Evolutionary conservation across 106 monocot genomes (phyloP).

Genomic region (Dendrobium huoshanense): DNA sequence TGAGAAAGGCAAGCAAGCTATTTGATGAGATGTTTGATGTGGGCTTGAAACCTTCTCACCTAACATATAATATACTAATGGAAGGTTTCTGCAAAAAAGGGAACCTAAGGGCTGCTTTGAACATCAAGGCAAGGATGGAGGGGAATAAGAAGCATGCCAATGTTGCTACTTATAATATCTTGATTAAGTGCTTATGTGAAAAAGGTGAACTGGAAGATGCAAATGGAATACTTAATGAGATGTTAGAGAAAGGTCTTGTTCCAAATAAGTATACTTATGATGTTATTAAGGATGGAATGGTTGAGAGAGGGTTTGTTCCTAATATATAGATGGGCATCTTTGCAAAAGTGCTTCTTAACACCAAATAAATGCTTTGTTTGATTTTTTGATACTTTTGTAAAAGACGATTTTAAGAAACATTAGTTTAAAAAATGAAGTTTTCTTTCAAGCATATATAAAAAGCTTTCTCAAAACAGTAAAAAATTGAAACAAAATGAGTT

Average conservation of each 20-base stretch:
- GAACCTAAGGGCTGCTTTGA: constrained; percentile 55
- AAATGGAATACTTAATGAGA: constrained; percentile 82
- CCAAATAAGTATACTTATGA: constrained; percentile 76
- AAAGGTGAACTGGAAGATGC: constrained; percentile 51
- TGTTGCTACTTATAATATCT: constrained; percentile 78
- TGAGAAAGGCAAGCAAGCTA: constrained; percentile 59
- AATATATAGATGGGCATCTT: constrained; percentile 62
- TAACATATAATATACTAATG: constrained; percentile 73
- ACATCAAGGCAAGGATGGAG: constrained; percentile 78
- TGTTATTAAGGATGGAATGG: constrained; percentile 76
- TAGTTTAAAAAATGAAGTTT: no score
- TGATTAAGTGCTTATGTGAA: constrained; percentile 59
- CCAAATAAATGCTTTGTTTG: no score
- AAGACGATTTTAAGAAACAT: no score
- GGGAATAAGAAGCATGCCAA: constrained; percentile 54
- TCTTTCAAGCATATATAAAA: no score
- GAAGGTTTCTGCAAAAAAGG: constrained; percentile 78
- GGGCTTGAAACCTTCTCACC: constrained; percentile 47
- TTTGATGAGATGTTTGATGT: constrained; percentile 73
- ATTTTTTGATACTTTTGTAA: no score
- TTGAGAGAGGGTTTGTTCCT: constrained; percentile 78
- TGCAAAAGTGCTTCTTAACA: background rate
- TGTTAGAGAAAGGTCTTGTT: constrained; percentile 86
- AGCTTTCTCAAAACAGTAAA: no score
- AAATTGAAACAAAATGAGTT: no score